Conservation (phyloP, 257 asterid genomes). For the Solanum etuberosum region DNA sequence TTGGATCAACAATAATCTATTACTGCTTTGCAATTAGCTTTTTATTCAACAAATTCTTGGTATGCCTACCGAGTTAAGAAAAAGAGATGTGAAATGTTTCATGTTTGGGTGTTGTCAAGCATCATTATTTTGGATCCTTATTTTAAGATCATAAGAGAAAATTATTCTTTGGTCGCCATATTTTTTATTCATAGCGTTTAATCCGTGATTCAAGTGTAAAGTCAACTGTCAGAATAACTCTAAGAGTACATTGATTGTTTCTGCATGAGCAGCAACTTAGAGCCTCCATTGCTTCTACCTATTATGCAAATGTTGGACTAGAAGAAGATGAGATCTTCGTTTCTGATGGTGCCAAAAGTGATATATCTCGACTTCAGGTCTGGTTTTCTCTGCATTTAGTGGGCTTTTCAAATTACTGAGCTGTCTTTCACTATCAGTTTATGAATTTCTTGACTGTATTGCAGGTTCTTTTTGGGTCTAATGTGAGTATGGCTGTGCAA, state of each 20-base stretch:
- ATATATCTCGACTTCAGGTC: constrained; percentile 96
- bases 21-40: not conserved
- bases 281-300: constrained; percentile 82
- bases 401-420: not conserved
- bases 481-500: constrained; percentile 91
- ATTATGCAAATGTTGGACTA: constrained; percentile 73
- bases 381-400: not conserved
- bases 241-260: not conserved
- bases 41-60: not conserved
- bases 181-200: not conserved
- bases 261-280: constrained; percentile 49
- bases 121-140: not conserved
- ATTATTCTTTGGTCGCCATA: not conserved
- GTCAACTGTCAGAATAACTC: not conserved
- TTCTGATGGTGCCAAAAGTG: constrained; percentile 99
- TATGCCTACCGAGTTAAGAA: not conserved
- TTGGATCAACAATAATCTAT: not conserved
- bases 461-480: constrained; percentile 92
- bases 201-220: not conserved
- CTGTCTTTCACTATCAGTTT: not conserved
- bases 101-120: not conserved
- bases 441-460: not conserved
- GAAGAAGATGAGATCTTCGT: constrained; percentile 88
- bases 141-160: not conserved
- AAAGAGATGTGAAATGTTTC: not conserved